Evolutionary conservation across 1,284 basidiomycete genomes (phyloP), one percentile per base, ranked within the genome.

Genomic region (Ceratobasidium sp.): DNA sequence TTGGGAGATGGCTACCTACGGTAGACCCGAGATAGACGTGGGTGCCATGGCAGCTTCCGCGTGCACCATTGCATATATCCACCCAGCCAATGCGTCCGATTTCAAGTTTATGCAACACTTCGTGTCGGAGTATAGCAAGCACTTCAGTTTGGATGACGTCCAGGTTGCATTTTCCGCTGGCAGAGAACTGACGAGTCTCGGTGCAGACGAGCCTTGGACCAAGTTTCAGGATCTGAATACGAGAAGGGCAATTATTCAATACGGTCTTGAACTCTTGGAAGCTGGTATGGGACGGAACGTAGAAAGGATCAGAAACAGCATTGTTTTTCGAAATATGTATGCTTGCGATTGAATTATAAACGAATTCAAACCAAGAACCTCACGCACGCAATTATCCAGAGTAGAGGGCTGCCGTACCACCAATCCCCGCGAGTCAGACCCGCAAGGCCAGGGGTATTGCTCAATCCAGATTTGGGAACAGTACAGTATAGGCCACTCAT

Each of bases 1-100:
- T 21, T 67, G 64, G 64, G 64, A 67, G 21, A 53, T 23, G 36
- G 36, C 64, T 9, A 21, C 50, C 2, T 53, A 36, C 18, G 64
- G 50, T 3, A 32, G 50, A 18, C 48, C 64, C 8, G 64, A 67
- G 34, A 4, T 53, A 21, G 64, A 67, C 50, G 36, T 67, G 10
- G 64, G n/a, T 1, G 6, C 41, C 8, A 43, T 67, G 8, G 64
- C 36, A 21, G 21, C 12, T 6, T 21, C 21, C 16, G 64, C 28
- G 16, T 55, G 43, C 36, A 67, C 34, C 36, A 18, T 39, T 5
- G 34, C 28, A 14, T 32, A 55, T 23, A 12, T 41, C 14, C 39
- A 32, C 18, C 50, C 64, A 6, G 23, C 32, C 2, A 1, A 9
- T 3, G 14, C 30, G n/a, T 23, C 8, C 10, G 21, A 32, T 8